These are phyloP conservation scores for Euphorbia celastroides DNA, from an alignment of 441 rosid species.

Conservation along the genomic window DNA sequence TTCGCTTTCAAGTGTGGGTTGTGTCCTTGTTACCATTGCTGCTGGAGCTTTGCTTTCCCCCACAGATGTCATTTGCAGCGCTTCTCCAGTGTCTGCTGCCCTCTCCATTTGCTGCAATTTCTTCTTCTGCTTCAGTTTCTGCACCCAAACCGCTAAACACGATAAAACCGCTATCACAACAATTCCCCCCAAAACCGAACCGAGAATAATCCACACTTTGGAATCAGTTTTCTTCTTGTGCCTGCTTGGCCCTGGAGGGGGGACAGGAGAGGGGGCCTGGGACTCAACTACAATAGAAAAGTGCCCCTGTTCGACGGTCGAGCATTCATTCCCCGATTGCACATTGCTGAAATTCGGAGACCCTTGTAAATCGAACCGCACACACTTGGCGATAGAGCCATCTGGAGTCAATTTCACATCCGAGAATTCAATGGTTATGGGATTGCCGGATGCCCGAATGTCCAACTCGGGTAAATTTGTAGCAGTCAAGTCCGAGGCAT, in stretches of 20 bases:
- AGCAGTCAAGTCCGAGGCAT: slow-evolving; percentile 63
- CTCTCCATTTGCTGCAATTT: slow-evolving; percentile 74
- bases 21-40: slow-evolving; percentile 80
- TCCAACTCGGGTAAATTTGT: slow-evolving; percentile 40
- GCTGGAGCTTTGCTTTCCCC: slow-evolving; percentile 77
- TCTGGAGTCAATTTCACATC: slow-evolving; percentile 39
- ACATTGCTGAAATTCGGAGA: slow-evolving; percentile 45
- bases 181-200: slow-evolving; percentile 71
- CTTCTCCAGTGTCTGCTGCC: slow-evolving; percentile 90
- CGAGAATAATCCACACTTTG: slow-evolving; percentile 61
- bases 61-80: slow-evolving; percentile 55
- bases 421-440: slow-evolving; percentile 57
- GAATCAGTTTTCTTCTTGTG: slow-evolving; percentile 28
- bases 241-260: slow-evolving; percentile 15
- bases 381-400: slow-evolving; percentile 65
- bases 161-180: slow-evolving; percentile 42
- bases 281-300: slow-evolving; percentile 79
- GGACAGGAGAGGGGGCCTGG: slow-evolving; percentile 38
- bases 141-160: slow-evolving; percentile 46
- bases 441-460: slow-evolving; percentile 36
- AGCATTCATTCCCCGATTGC: slow-evolving; percentile 50
- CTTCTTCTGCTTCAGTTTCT: slow-evolving; percentile 54
- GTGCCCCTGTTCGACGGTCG: slow-evolving; percentile 63
- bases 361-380: slow-evolving; percentile 62
- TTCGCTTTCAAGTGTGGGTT: slow-evolving; percentile 74